These are phyloP conservation scores for Saccharomycopsis sp. DNA, from an alignment of 805 yeast species.

Conservation along the genomic window DNA sequence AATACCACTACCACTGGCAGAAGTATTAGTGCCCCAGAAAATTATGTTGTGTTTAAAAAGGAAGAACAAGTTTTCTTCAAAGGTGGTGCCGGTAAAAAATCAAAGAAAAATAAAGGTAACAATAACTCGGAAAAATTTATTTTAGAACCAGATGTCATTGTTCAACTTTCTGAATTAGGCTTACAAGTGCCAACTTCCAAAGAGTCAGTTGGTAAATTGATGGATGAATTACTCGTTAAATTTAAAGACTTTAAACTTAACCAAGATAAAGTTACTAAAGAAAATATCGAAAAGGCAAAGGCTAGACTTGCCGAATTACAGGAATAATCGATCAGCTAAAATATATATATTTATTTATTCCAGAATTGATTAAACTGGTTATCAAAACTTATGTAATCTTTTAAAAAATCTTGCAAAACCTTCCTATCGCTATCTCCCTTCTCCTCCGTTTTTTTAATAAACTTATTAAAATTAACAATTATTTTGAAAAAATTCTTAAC, in stretches of 20 bases:
- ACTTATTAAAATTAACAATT: not conserved
- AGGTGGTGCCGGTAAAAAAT: conserved; percentile 40
- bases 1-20: conserved; percentile 31
- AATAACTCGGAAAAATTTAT: conserved; percentile 42
- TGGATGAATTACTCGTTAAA: conserved; percentile 65
- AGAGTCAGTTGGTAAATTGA: conserved; percentile 61
- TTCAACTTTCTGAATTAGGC: conserved; percentile 66
- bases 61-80: conserved; percentile 53
- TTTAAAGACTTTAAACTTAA: conserved; percentile 57
- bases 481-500: not conserved
- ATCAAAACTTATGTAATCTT: not conserved
- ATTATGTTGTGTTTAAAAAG: conserved; percentile 58
- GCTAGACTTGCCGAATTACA: conserved; percentile 15
- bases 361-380: no score
- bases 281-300: conserved; percentile 38
- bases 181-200: conserved; percentile 71
- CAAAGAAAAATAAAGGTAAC: conserved; percentile 40
- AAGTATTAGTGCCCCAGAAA: conserved; percentile 55
- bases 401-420: not conserved
- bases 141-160: conserved; percentile 74
- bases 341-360: no score
- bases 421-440: no score
- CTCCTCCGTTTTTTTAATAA: no score
- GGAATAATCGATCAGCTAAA: conserved; percentile 1
- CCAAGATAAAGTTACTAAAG: conserved; percentile 76